Evolutionary conservation across 805 yeast species (phyloP).

Genomic region (Spathaspora arborariae): DNA sequence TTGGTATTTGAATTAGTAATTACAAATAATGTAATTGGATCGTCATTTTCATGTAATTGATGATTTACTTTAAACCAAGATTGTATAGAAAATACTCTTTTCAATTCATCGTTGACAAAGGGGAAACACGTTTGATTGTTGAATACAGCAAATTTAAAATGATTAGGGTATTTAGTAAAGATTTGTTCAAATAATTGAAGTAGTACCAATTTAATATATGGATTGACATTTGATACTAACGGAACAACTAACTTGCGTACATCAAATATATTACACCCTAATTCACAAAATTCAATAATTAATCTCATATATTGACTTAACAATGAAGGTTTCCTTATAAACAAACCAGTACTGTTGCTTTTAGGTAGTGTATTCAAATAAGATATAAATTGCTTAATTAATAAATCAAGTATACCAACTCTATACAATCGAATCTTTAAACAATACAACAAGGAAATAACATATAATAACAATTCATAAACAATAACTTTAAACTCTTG

Average conservation of each 20-base stretch:
- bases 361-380: neutral
- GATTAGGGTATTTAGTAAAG: constrained; percentile 20
- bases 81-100: constrained; percentile 30
- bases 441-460: constrained; percentile 21
- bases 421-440: constrained; percentile 20
- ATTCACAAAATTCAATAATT: constrained; percentile 24
- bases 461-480: constrained; percentile 20
- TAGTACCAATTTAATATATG: constrained; percentile 12
- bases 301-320: constrained; percentile 20
- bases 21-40: constrained; percentile 19
- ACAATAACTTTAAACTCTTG: constrained; percentile 27
- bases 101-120: constrained; percentile 7
- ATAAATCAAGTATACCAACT: constrained; percentile 14
- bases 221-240: constrained; percentile 6
- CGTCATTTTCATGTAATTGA: constrained; percentile 10
- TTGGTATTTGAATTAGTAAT: constrained; percentile 23
- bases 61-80: constrained; percentile 36
- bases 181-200: constrained; percentile 21
- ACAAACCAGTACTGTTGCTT: neutral
- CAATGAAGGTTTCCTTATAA: constrained; percentile 10
- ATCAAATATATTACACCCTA: constrained; percentile 28
- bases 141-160: constrained; percentile 27
- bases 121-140: constrained; percentile 13
- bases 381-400: constrained; percentile 18
- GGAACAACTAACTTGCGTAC: constrained; percentile 19